Conservation (phyloP, 139 green algal genomes). For the Chlamydomonas schloesseri region DNA sequence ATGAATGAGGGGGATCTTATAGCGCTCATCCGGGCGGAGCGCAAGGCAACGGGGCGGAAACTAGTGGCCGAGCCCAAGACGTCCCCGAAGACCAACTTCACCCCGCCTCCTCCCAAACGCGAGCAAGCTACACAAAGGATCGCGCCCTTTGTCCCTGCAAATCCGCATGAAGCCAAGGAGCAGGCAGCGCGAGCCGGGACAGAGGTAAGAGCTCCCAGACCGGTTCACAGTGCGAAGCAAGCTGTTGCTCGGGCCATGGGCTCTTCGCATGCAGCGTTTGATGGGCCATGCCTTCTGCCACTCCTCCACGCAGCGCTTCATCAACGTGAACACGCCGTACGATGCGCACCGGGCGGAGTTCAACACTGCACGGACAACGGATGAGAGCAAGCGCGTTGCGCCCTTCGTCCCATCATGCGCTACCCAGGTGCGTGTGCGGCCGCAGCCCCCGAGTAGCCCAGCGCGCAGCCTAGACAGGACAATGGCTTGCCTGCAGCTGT, state of each 20-base stretch:
- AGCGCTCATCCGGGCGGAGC: constrained; percentile 44
- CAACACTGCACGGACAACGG: constrained; percentile 9
- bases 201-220: too few species aligned
- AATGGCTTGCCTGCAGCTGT: too few species aligned
- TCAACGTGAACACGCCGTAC: constrained; percentile 24
- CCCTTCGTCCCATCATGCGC: constrained; percentile 28
- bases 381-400: constrained; percentile 15
- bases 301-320: constrained; percentile 40
- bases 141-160: constrained; percentile 3
- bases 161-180: constrained; percentile 18
- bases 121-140: not conserved
- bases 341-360: constrained; percentile 15
- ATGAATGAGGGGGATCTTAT: constrained; percentile 37
- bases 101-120: constrained; percentile 18
- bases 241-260: too few species aligned
- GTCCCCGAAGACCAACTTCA: constrained; percentile 43
- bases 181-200: not conserved
- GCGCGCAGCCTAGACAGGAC: too few species aligned
- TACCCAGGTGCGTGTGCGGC: not conserved
- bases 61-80: not conserved
- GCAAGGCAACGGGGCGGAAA: constrained; percentile 40
- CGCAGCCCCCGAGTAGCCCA: not conserved
- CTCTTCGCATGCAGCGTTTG: too few species aligned
- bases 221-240: too few species aligned
- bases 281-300: too few species aligned